Base-by-base conservation (phyloP, 352 stramenopile species). In the Globisporangium orthogonon region DNA sequence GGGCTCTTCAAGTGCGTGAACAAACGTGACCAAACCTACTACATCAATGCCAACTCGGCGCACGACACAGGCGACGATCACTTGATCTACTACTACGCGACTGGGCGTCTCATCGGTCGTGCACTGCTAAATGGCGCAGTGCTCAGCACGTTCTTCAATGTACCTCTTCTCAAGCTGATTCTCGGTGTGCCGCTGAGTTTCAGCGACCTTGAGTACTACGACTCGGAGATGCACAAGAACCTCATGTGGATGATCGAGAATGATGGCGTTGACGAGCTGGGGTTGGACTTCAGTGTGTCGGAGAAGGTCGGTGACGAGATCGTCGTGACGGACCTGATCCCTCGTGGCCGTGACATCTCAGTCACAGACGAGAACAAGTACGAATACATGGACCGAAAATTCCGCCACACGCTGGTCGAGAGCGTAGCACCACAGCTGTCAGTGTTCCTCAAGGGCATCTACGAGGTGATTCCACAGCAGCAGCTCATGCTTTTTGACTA, bases 141-240 rank as follows among this genome's bases (percentile, higher is more conserved):
- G 9, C 90, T 97, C 37, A 74, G 83, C 30, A 95, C 96, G 45
- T 96, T 98, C 61, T 83, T 99, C 45, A 83, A 95, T 7, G 72
- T 94, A 11, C 91, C 97, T 48, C 70, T 99, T 54, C 97, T 99
- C 68, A 99, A 99, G 73, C 87, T 98, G 58, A 88, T 99, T n/a
- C 74, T 98, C 7, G 96, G 90, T 46, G 94, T 94, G 58, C 96
- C 97, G 2, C 79, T 99, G 17, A 92, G 81, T 2, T 96, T 99
- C 52, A 57, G 54, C 7, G 76, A 86, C 51, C 56, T 82, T 28
- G 71, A 70, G 39, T 69, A 65, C 29, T 61, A 80, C 23, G 76
- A 84, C 18, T 62, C 69, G 0, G 70, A 75, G n/a, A 53, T 60
- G 15, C 78, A 77, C 62, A 83, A 82, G 57, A 78, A 60, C 55